Conservation (phyloP, 2,329 filamentous ascomycete genomes). For the Cryphonectria nitschkei region DNA sequence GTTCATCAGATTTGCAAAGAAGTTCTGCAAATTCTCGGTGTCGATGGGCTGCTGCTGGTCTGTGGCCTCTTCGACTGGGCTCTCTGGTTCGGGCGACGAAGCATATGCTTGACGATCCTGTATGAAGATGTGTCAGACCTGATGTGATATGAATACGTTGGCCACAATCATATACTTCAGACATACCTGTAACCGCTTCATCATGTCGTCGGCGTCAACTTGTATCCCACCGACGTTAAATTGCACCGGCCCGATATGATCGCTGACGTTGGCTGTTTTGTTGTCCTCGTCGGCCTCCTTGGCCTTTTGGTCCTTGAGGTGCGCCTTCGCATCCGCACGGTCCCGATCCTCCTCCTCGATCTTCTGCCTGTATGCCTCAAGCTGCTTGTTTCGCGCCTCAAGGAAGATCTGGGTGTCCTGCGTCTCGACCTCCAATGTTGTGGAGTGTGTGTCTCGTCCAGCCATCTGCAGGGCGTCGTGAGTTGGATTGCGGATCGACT, state of each 20-base stretch:
- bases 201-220: slow-evolving; percentile 91
- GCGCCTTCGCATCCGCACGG: slow-evolving; percentile 38
- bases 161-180: not conserved
- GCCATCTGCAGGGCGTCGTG: slow-evolving; percentile 62
- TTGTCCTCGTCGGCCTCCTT: slow-evolving; percentile 38
- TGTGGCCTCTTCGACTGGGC: slow-evolving; percentile 41
- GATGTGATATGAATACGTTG: not conserved
- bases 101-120: slow-evolving; percentile 62
- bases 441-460: slow-evolving; percentile 50
- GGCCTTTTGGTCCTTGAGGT: slow-evolving; percentile 56
- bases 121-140: slow-evolving; percentile 32
- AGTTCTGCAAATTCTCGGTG: slow-evolving; percentile 61
- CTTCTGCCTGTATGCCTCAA: slow-evolving; percentile 68
- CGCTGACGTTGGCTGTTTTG: slow-evolving; percentile 57
- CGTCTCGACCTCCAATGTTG: slow-evolving; percentile 64
- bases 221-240: slow-evolving; percentile 99
- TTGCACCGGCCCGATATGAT: slow-evolving; percentile 91
- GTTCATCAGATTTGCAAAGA: slow-evolving; percentile 65
- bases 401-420: slow-evolving; percentile 80
- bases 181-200: slow-evolving; percentile 79
- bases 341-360: slow-evolving; percentile 51
- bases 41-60: slow-evolving; percentile 46
- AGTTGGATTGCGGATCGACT: slow-evolving; percentile 76
- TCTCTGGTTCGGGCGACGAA: slow-evolving; percentile 48
- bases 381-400: slow-evolving; percentile 70